A percentile compares a stretch with the other conserved stretches of the same genome.
Conservation (phyloP, 495 filamentous ascomycete genomes). For the Aspergillus olivimuriae region DNA sequence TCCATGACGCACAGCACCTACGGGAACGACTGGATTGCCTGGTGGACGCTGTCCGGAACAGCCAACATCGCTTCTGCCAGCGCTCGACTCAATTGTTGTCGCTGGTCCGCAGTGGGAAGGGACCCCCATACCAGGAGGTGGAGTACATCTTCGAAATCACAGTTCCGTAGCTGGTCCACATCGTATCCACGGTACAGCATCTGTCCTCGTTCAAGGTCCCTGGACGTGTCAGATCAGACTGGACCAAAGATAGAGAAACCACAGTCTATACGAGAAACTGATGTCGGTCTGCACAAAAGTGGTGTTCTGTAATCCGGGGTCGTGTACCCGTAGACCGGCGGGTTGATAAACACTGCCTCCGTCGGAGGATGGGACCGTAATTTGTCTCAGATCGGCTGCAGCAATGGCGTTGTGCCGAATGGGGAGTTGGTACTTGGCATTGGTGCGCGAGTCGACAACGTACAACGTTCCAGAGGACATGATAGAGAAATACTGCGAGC, state of each 20-base stretch:
- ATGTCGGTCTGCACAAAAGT: slow-evolving; percentile 43
- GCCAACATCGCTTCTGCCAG: slow-evolving; percentile 22
- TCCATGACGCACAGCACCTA: slow-evolving; percentile 9
- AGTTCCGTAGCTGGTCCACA: slow-evolving; percentile 27
- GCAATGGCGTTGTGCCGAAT: slow-evolving; percentile 43
- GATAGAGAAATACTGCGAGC: not conserved
- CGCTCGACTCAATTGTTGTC: slow-evolving; percentile 13
- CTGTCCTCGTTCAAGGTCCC: slow-evolving; percentile 24
- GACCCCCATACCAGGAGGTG: slow-evolving; percentile 30
- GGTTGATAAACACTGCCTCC: slow-evolving; percentile 21
- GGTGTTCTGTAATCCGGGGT: slow-evolving; percentile 51
- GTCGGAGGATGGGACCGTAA: slow-evolving; percentile 22
- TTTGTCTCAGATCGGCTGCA: slow-evolving; percentile 43
- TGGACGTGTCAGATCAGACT: slow-evolving; percentile 6
- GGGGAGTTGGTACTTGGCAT: slow-evolving; percentile 43
- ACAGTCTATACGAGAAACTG: slow-evolving; percentile 46
- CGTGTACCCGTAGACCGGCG: slow-evolving; percentile 41
- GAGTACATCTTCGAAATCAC: slow-evolving; percentile 34
- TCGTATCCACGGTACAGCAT: slow-evolving; percentile 29
- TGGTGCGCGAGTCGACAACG: slow-evolving; percentile 46
- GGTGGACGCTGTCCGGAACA: slow-evolving; percentile 21
- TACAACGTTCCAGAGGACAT: slow-evolving; percentile 30
- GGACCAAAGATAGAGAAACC: too few relatives aligned
- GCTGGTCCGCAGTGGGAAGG: slow-evolving; percentile 19
- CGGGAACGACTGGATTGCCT: slow-evolving; percentile 23